Evolutionary conservation across 1,284 basidiomycete genomes (phyloP), one percentile per base, ranked within the genome.

Genomic region (Coniferiporia sulphurascens): DNA sequence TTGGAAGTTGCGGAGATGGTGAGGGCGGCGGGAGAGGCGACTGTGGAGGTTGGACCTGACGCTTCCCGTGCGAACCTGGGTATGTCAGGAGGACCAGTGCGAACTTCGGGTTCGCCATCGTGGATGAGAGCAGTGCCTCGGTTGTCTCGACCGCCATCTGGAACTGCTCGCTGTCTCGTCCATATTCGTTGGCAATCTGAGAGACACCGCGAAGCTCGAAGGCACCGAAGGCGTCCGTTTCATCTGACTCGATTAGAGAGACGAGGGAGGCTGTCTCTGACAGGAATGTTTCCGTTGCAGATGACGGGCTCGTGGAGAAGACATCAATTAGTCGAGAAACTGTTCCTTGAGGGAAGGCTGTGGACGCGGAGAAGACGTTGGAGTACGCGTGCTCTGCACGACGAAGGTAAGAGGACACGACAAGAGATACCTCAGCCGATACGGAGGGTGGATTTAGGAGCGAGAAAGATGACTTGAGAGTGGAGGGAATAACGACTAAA

Each of bases 361-460:
- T 60, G 44, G 64, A 54, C 52, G 68, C 60, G 19, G 71, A 65
- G 65, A 76, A 80, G 43, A 88, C 71, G 32, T 79, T 76, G n/a
- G 79, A 71, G 68, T 85, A 88, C 1, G 74, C 73, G 55, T 84
- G 79, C 8, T 73, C 66, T 5, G 87, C 87, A 51, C 83, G 86
- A 56, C 78, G 75, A 17, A 78, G 71, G 65, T 80, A 86, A 2
- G 78, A 82, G 21, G 79, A 78, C 15, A 87, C 64, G 12, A 88
- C 74, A 1, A 76, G 76, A 1, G 76, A 72, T 3, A 84, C 55
- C n/a, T 61, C 58, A 12, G 55, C 74, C 4, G 79, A 76, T 13
- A 66, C 62, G 10, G 71, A 66, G 27, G 71, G 64, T 15, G 67
- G 65, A 13, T 34, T 64, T 51, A 48, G 67, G 50, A 66, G 68